Base-by-base conservation (phyloP, 2,329 filamentous ascomycete genomes). In the Botrytis byssoidea region DNA sequence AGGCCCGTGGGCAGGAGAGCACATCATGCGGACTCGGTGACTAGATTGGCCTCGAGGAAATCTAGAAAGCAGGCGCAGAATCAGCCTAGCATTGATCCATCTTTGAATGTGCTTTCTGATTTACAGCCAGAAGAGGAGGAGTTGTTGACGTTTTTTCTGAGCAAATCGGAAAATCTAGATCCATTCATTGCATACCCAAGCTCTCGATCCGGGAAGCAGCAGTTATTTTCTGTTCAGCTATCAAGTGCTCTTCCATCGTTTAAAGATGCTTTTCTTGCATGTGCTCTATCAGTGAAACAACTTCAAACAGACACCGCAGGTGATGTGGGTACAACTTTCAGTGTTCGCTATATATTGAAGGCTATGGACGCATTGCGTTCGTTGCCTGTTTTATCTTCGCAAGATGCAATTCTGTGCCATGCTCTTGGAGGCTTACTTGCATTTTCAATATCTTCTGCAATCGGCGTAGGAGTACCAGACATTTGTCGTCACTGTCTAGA, bases 221-320 rank as follows among this genome's bases (percentile, higher is more conserved):
- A 32, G 8, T 32, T 65, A 3, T 46, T 65, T 1, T 46, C 63
- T 22, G 42, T 29, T 40, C 40, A 46, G 63, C 35, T 65, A 16
- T 46, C 63, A 14, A n/a, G 25, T 40, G n/a, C 63, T n/a, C 42
- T 65, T 5, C 63, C 63, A 46, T 46, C n/a, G 29, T 75, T 80
- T 57, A 80, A 78, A 63, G 77, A 80, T 77, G 78, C 78, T 12
- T 78, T 75, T 68, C 77, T 80, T 32, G 79, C 78, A 44, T 80
- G 72, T 78, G 79, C 78, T 61, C 67, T 64, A 48, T 72, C 77
- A 25, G 42, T 79, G 5, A 78, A 77, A 74, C 72, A 78, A 70
- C 12, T 46, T 72, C 40, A 71, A 73, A 71, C 48, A 55, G 48
- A 25, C 12, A 60, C 42, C 69, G 65, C 63, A 66, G 69, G 65